These are phyloP conservation scores for Ceratocystis variospora DNA, from an alignment of 2,329 filamentous ascomycete species.

Conservation along the genomic window DNA sequence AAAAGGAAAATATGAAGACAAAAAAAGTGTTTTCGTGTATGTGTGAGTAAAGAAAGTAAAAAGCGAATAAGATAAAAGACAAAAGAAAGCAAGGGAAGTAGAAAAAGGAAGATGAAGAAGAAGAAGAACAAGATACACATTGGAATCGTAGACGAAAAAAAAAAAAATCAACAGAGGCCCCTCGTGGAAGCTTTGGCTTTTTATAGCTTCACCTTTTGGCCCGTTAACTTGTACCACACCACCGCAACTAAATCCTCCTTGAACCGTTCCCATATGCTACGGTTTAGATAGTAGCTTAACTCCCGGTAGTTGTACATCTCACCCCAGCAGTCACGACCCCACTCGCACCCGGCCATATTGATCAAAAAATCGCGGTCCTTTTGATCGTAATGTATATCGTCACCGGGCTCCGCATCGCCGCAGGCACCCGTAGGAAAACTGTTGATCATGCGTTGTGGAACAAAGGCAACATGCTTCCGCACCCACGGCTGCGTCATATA, in stretches of 20 bases:
- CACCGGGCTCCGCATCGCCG: constrained; percentile 55
- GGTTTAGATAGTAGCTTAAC: constrained; percentile 79
- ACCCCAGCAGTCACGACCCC: constrained; percentile 91
- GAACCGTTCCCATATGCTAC: constrained; percentile 64
- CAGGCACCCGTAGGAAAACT: constrained; percentile 87
- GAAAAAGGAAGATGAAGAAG: constrained; percentile 8
- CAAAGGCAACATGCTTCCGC: constrained; percentile 72
- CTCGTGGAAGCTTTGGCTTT: too few relatives aligned
- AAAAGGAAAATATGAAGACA: not conserved
- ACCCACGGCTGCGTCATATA: constrained; percentile 90
- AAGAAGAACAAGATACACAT: constrained; percentile 16
- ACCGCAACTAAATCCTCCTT: constrained; percentile 51
- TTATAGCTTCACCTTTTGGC: constrained; percentile 45
- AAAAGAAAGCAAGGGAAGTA: not conserved
- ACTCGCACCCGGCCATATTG: constrained; percentile 97
- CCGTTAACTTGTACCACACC: constrained; percentile 50
- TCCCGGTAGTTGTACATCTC: constrained; percentile 96
- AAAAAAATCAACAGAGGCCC: not conserved
- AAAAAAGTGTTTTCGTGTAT: constrained; percentile 4
- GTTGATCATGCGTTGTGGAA: constrained; percentile 85
- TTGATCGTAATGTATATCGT: constrained; percentile 71
- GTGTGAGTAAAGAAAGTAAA: constrained; percentile 1
- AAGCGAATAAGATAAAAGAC: not conserved
- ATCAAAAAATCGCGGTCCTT: constrained; percentile 82
- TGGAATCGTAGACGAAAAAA: constrained; percentile 19